Evolutionary conservation across 1,284 basidiomycete genomes (phyloP), one percentile per base, ranked within the genome.

Genomic region (Boletus semigastroideus): DNA sequence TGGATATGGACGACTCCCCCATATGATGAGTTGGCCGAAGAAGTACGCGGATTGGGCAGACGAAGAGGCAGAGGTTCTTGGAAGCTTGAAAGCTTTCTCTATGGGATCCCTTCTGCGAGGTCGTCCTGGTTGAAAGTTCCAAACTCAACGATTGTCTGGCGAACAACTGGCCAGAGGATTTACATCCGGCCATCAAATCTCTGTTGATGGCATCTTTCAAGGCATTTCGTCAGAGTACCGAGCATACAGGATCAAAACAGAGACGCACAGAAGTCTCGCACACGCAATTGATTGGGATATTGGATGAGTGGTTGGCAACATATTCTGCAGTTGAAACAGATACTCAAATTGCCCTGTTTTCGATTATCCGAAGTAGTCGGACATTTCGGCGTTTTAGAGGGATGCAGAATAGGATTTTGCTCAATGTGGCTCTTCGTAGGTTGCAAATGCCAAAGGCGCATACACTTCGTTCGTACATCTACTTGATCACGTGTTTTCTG

Each of bases 21-120:
- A 57, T 17, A 16, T 38, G 13, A 43, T 40, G 8, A 45, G 20
- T 36, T 53, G 49, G 55, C 55, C 56, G 0, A 22, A 25, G 36
- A 16, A 17, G 17, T 46, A 16, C 34, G 45, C 42, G 2, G 17
- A 31, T 0, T 56, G 55, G 54, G 54, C 54, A 11, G 46, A 56
- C 17, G 49, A 42, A 5, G 38, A 45, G 5, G 19, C 38, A 2
- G 9, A 14, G 38, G 3, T 8, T 20, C 20, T 39, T 22, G 38
- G 20, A 0, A 5, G 7, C 0, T 22, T 1, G 20, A 39, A 39
- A 13, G 11, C 12, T 12, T 39, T 22, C 13, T 2, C 3, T 14
- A 22, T 14, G 5, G 20, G 3, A 8, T 22, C 20, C 12, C 7
- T 1, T 14, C 12, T 12, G 19, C 14, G 13, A 5, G 14, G 7